Conservation (phyloP, 2,329 filamentous ascomycete genomes). For the Fusarium luffae region DNA sequence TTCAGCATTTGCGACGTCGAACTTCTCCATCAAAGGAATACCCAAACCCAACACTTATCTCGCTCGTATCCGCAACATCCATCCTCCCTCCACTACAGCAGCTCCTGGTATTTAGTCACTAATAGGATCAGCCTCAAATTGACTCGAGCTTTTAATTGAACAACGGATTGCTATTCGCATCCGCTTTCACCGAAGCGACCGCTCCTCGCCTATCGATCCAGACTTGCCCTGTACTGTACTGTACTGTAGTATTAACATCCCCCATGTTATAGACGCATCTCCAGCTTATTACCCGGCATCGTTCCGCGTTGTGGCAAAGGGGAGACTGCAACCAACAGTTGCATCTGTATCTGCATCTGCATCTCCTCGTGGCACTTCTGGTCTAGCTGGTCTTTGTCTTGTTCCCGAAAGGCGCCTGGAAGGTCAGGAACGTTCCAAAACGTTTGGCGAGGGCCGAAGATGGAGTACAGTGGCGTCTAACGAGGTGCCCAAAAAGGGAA, state of each 20-base stretch:
- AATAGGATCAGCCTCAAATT: constrained; percentile 17
- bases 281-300: constrained; percentile 9
- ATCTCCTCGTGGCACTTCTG: background rate
- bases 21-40: constrained; percentile 7
- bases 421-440: constrained; percentile 11
- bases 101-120: background rate
- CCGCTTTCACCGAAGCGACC: constrained; percentile 27
- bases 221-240: constrained; percentile 9
- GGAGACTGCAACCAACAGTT: background rate
- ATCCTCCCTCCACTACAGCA: background rate
- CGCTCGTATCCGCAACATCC: background rate
- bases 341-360: background rate
- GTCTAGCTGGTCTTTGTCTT: background rate
- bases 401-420: constrained; percentile 11
- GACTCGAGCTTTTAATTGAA: constrained; percentile 4
- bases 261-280: background rate
- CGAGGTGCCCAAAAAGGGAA: background rate
- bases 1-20: background rate
- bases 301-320: constrained; percentile 14
- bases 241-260: background rate
- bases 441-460: constrained; percentile 23
- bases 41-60: background rate
- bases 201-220: constrained; percentile 36
- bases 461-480: constrained; percentile 2
- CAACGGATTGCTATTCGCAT: background rate